phyloP scores from a whole-genome alignment of 2,329 filamentous ascomycete species.

The Penicillium sp. region DNA sequence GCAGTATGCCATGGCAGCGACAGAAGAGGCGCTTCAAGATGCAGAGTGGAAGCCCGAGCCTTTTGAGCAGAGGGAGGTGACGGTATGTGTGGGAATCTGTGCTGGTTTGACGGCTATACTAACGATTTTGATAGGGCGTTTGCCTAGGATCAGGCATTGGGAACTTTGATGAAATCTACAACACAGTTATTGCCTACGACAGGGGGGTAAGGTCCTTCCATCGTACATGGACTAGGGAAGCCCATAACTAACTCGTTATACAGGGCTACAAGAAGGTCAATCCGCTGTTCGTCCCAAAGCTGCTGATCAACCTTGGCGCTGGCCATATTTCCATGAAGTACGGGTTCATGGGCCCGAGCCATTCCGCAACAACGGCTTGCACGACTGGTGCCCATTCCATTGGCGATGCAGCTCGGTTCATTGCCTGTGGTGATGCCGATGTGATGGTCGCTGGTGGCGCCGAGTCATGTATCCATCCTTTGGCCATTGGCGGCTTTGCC shows the following conservation, averaged over 20 bases:
- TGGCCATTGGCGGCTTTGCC: constrained; percentile 89
- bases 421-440: constrained; percentile 85
- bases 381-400: constrained; percentile 94
- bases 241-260: constrained; percentile 11
- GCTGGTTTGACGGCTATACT: neutral
- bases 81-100: constrained; percentile 46
- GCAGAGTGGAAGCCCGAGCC: constrained; percentile 68
- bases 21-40: constrained; percentile 81
- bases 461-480: constrained; percentile 92
- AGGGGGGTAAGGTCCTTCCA: constrained; percentile 57
- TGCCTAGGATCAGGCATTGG: constrained; percentile 95
- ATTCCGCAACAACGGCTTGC: constrained; percentile 89
- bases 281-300: constrained; percentile 85
- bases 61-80: constrained; percentile 66
- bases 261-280: constrained; percentile 92
- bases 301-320: constrained; percentile 91
- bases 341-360: constrained; percentile 85
- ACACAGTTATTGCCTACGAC: constrained; percentile 74
- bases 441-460: constrained; percentile 96
- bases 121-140: constrained; percentile 60
- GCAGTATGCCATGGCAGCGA: constrained; percentile 85
- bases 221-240: neutral
- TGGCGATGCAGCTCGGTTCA: constrained; percentile 89
- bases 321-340: constrained; percentile 93
- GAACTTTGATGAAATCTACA: constrained; percentile 85